Percentiles rank a stretch among this genome's conserved stretches.
phyloP scores from a whole-genome alignment of 2,329 filamentous ascomycete genomes.

The Alternaria sp. region DNA sequence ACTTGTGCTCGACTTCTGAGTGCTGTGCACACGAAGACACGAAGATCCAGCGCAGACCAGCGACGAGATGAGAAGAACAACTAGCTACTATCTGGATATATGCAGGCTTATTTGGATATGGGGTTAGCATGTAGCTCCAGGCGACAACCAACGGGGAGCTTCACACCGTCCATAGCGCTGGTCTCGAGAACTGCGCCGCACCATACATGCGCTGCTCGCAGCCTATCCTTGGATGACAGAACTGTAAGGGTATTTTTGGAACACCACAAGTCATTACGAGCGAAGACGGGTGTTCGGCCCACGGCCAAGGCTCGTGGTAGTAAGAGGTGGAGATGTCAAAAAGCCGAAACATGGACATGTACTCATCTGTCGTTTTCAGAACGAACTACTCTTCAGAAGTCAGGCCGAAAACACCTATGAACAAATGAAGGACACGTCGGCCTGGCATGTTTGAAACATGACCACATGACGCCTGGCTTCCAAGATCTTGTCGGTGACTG shows the following conservation, averaged over 20 bases:
- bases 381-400: neutral
- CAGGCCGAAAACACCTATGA: neutral
- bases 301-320: neutral
- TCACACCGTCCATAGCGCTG: neutral
- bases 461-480: constrained; percentile 5
- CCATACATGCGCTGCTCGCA: neutral
- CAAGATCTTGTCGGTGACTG: constrained; percentile 2
- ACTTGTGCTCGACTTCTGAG: constrained; percentile 81
- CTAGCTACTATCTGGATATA: neutral
- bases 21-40: neutral
- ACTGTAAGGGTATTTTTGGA: neutral
- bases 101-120: neutral
- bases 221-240: neutral
- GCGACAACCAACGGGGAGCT: neutral
- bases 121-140: neutral
- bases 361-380: neutral
- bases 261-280: neutral
- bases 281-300: neutral
- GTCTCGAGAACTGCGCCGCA: neutral
- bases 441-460: constrained; percentile 18
- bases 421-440: constrained; percentile 14
- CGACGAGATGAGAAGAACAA: neutral
- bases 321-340: neutral
- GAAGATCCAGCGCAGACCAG: neutral
- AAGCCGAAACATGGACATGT: constrained; percentile 5